Evolutionary conservation across 2,329 filamentous ascomycete species (phyloP).

Genomic region (Colletotrichum gloeosporioides): DNA sequence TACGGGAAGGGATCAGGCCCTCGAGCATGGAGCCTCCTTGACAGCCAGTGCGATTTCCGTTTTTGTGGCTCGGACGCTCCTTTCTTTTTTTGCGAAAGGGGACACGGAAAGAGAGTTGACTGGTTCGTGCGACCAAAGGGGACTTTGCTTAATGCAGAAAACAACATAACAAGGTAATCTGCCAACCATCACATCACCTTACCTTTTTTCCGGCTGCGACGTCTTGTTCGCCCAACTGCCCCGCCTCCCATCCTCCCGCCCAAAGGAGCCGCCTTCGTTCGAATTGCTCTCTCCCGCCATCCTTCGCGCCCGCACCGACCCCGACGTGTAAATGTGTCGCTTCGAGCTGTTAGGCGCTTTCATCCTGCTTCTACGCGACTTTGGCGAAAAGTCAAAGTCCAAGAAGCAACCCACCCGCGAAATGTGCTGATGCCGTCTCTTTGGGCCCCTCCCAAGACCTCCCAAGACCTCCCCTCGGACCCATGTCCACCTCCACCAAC

Average conservation of each 20-base stretch:
- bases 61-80: constrained; percentile 11
- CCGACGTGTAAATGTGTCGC: constrained; percentile 51
- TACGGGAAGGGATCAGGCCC: background rate
- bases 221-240: background rate
- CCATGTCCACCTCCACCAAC: background rate
- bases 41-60: background rate
- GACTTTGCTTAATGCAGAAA: background rate
- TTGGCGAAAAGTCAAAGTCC: constrained; percentile 43
- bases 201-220: background rate
- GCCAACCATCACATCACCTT: background rate
- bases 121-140: background rate
- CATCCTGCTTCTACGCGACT: constrained; percentile 51
- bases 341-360: constrained; percentile 58
- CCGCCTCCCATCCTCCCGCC: background rate
- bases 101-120: background rate
- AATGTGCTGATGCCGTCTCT: background rate
- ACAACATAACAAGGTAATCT: background rate
- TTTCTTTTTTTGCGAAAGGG: background rate
- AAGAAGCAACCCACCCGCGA: constrained; percentile 29
- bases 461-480: background rate
- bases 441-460: constrained; percentile 18
- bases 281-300: background rate
- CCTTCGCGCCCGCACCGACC: background rate
- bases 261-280: background rate
- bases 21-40: constrained; percentile 19